A percentile compares a stretch with the other conserved stretches of the same genome.
Conservation (phyloP, 2,329 filamentous ascomycete genomes). For the Bipolaris bicolor region DNA sequence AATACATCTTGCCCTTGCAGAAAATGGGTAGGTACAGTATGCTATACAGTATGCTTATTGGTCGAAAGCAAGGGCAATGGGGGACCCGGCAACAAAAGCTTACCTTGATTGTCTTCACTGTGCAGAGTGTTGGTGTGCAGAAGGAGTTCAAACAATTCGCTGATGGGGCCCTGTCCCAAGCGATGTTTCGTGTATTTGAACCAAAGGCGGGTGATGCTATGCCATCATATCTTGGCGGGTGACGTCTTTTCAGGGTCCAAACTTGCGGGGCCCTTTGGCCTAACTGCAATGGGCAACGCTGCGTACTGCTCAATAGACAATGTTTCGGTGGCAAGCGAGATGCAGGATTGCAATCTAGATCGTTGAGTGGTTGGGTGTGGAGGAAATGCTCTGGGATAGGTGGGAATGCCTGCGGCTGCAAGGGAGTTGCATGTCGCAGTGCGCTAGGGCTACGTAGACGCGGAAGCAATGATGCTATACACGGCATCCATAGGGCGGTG, state of each 20-base stretch:
- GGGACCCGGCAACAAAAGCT: not conserved
- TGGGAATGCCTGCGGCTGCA: conserved; percentile 5
- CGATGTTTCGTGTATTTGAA: conserved; percentile 12
- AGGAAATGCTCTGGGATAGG: conserved; percentile 4
- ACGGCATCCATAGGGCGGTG: not conserved
- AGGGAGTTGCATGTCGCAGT: conserved; percentile 6
- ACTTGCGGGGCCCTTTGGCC: conserved; percentile 14
- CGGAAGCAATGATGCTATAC: conserved; percentile 2
- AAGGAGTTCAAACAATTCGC: conserved; percentile 6
- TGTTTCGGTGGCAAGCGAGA: conserved; percentile 8
- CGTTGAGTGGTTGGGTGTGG: conserved; percentile 2
- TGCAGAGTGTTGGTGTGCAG: not conserved
- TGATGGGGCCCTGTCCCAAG: not conserved
- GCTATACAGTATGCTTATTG: not conserved
- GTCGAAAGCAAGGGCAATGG: not conserved
- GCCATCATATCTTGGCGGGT: conserved; percentile 22
- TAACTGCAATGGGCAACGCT: conserved; percentile 9
- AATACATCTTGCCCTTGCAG: not conserved
- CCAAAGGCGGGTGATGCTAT: conserved; percentile 12
- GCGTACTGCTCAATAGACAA: conserved; percentile 11
- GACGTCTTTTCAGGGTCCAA: conserved; percentile 24
- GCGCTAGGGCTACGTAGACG: conserved; percentile 1
- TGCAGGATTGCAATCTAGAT: conserved; percentile 7
- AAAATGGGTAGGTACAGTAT: not conserved
- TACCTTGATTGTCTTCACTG: not conserved